Evolutionary conservation across 129 eudicot genomes (phyloP).

Genomic region (Artemisia annua): DNA sequence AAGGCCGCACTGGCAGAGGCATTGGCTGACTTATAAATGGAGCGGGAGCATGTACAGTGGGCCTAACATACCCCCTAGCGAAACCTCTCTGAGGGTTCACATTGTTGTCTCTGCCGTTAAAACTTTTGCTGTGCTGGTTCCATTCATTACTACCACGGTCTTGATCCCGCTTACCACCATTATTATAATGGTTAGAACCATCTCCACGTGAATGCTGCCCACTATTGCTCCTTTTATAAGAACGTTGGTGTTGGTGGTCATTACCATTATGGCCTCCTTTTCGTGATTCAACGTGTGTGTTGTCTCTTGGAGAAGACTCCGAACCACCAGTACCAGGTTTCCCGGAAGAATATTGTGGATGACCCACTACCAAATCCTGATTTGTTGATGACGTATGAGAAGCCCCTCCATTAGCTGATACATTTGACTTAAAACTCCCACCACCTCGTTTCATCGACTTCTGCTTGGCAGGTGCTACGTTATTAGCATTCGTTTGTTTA

Average conservation of each 20-base stretch:
- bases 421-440: constrained; percentile 40
- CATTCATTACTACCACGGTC: constrained; percentile 78
- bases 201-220: constrained; percentile 44
- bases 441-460: constrained; percentile 65
- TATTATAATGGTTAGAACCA: constrained; percentile 34
- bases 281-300: constrained; percentile 50
- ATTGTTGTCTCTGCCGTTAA: constrained; percentile 57
- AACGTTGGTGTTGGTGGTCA: constrained; percentile 59
- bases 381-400: constrained; percentile 40
- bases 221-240: constrained; percentile 57
- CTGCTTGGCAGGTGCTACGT: constrained; percentile 48
- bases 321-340: constrained; percentile 38
- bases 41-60: constrained; percentile 47
- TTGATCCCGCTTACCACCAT: constrained; percentile 58
- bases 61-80: constrained; percentile 53
- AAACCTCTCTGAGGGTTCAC: constrained; percentile 53
- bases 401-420: constrained; percentile 52
- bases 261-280: constrained; percentile 53
- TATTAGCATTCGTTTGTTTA: constrained; percentile 37
- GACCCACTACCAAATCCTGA: constrained; percentile 40
- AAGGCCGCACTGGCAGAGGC: constrained; percentile 55
- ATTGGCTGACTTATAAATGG: constrained; percentile 48
- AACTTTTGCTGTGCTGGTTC: constrained; percentile 55
- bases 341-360: constrained; percentile 24
- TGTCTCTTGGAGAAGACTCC: constrained; percentile 51